phyloP scores from a whole-genome alignment of 2,329 filamentous ascomycete species.

The Neophaeococcomyces mojaviensis region DNA sequence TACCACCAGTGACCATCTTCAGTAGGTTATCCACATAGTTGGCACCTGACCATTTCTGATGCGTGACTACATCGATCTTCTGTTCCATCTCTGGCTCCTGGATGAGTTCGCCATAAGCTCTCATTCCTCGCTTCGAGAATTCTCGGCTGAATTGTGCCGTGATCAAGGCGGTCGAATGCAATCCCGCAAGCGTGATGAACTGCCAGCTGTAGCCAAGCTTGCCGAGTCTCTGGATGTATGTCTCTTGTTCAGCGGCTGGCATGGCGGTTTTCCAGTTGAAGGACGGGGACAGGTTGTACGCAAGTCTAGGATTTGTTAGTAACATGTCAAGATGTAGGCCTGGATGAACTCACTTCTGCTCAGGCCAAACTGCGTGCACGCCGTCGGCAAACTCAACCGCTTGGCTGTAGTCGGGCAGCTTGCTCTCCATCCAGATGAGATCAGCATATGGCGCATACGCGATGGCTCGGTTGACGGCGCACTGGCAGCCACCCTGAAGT shows the following conservation, averaged over 20 bases:
- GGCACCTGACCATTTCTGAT: slow-evolving; percentile 97
- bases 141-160: slow-evolving; percentile 79
- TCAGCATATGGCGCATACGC: slow-evolving; percentile 91
- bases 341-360: slow-evolving; percentile 69
- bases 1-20: slow-evolving; percentile 94
- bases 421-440: slow-evolving; percentile 99
- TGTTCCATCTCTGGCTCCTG: slow-evolving; percentile 95
- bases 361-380: slow-evolving; percentile 88
- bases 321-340: neutral
- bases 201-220: slow-evolving; percentile 96
- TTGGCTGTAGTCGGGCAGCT: slow-evolving; percentile 83
- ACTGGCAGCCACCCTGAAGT: slow-evolving; percentile 83
- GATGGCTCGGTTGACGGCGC: slow-evolving; percentile 80
- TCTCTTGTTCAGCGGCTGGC: slow-evolving; percentile 85
- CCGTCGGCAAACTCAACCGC: slow-evolving; percentile 88
- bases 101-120: slow-evolving; percentile 91
- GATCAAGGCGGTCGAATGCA: slow-evolving; percentile 93
- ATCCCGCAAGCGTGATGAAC: slow-evolving; percentile 96
- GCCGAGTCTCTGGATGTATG: slow-evolving; percentile 87
- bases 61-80: slow-evolving; percentile 88
- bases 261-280: slow-evolving; percentile 99
- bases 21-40: slow-evolving; percentile 90
- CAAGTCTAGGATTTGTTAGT: slow-evolving; percentile 52
- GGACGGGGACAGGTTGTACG: slow-evolving; percentile 95
- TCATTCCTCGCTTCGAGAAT: slow-evolving; percentile 78